Percentiles rank a stretch among this genome's conserved stretches.
Evolutionary conservation across 805 yeast genomes (phyloP).

Genomic region (Metschnikowia cerradonensis): DNA sequence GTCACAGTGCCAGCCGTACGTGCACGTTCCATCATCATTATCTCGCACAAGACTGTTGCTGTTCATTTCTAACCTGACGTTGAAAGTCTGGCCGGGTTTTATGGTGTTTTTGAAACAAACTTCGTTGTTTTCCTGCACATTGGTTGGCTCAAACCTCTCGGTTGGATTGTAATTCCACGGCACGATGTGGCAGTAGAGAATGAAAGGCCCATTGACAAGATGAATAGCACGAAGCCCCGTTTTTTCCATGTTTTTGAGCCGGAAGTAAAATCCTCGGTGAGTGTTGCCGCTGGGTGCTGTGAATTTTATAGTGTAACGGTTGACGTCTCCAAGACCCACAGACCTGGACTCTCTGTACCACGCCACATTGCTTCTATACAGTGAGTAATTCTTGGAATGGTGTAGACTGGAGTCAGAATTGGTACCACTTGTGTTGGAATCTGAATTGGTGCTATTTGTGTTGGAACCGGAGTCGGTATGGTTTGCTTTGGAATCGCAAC

Average conservation of each 20-base stretch:
- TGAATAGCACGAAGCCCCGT: slow-evolving; percentile 39
- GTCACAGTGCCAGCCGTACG: slow-evolving; percentile 37
- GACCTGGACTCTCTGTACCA: slow-evolving; percentile 37
- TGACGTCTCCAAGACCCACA: slow-evolving; percentile 37
- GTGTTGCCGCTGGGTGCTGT: slow-evolving; percentile 4
- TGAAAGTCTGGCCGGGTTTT: slow-evolving; percentile 69
- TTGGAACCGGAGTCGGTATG: neutral
- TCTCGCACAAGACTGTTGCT: slow-evolving; percentile 31
- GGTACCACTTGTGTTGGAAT: neutral
- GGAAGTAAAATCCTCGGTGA: slow-evolving; percentile 23
- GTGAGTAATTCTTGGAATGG: neutral
- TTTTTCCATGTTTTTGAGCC: slow-evolving; percentile 38
- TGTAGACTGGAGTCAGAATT: neutral
- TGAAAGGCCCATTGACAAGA: slow-evolving; percentile 40
- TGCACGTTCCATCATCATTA: slow-evolving; percentile 14
- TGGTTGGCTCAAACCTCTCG: slow-evolving; percentile 22
- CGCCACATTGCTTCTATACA: slow-evolving; percentile 7
- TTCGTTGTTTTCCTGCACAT: slow-evolving; percentile 23
- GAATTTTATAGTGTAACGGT: slow-evolving; percentile 31
- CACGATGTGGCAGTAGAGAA: slow-evolving; percentile 41
- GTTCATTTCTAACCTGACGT: slow-evolving; percentile 50
- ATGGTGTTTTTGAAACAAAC: slow-evolving; percentile 40
- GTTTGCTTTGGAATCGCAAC: neutral
- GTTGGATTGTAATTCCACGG: slow-evolving; percentile 32
- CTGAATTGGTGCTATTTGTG: neutral